Evolutionary conservation across 306 rosid genomes (phyloP), one percentile per base, ranked within the genome.

Genomic region (Corylus heterophylla): DNA sequence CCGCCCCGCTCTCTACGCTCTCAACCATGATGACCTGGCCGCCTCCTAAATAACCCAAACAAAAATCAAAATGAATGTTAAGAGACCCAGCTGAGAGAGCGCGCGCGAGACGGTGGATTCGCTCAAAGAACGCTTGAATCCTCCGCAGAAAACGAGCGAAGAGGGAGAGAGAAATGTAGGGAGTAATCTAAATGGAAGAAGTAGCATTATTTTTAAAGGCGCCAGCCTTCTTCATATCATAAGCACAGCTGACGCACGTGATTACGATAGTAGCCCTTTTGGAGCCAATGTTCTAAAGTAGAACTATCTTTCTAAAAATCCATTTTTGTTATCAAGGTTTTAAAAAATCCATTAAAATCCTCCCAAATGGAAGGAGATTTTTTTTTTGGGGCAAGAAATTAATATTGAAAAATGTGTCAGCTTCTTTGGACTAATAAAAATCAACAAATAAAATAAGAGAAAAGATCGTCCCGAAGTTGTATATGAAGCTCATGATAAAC

Each of bases 21-120:
- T 70, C 81, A 63, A 54, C 85, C 85, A 85, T 16, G 14, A 11
- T 81, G 54, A 52, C 62, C 29, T 81, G 54, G 61, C 54, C 29
- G 17, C 44, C 29, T 47, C 22, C 69, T 74, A 25, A n/a, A 13
- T 1, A 13, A 20, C 2, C 12, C n/a, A 8, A 64, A 25, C 0
- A 17, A 27, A n/a, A n/a, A 27, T 25, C 5, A 7, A 47, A 54
- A 66, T 16, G 55, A 74, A 73, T 22, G 25, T 17, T 0, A 14
- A 39, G 4, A 31, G 37, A 71, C 12, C 14, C 22, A 52, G 4
- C 37, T 58, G 14, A 54, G 52, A 17, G 11, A 25, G 51, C 35
- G 20, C 61, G 51, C 35, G 13, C 61, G 39, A 61, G 42, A 45
- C 61, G 48, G 51, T 29, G 17, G 42, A 71, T 7, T 25, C 52